Evolutionary conservation across 2,329 filamentous ascomycete genomes (phyloP), one percentile per base, ranked within the genome.

Genomic region (Colletotrichum endophyticum): DNA sequence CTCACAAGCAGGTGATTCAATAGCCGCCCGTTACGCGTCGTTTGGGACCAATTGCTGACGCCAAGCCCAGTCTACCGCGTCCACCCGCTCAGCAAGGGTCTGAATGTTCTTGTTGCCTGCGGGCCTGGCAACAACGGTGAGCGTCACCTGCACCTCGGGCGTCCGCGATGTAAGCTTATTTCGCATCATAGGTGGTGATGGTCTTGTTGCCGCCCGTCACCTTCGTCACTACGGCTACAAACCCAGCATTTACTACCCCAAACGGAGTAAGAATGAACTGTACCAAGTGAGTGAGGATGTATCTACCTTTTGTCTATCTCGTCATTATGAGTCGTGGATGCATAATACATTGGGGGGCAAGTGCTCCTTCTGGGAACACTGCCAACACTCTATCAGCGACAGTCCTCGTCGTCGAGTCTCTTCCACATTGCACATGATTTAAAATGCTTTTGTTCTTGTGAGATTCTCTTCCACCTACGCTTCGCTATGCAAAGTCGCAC

Each of bases 151-250:
- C 22, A 8, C 32, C 30, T 32, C 34, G 7, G 32, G n/a, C 22
- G 8, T 36, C n/a, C 70, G 72, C 66, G 34, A 70, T 28, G 32
- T 11, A 53, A 63, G 19, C 78, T 70, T 19, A 74, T 49, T 22
- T 5, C 1, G 16, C 5, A 39, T 67, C 70, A 36, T 70, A 96
- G 95, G 97, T 78, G 97, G 97, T 49, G 97, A 99, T 84, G 97
- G 97, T 4, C 91, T 99, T 5, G 97, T 99, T 32, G 96, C 96
- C 64, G 97, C 97, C 70, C 93, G 97, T 30, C 97, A 99, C 85
- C 91, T 99, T 7, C 92, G 92, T 83, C 95, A 98, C 82, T 99
- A 98, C 83, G 96, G 97, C 77, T 99, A 99, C 86, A 91, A 91
- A 28, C 96, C 96, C 5, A 94, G 92, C 11, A 89, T 99, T 61